Evolutionary conservation across 1,284 basidiomycete genomes (phyloP).

Genomic region (Farysia itapuensis): DNA sequence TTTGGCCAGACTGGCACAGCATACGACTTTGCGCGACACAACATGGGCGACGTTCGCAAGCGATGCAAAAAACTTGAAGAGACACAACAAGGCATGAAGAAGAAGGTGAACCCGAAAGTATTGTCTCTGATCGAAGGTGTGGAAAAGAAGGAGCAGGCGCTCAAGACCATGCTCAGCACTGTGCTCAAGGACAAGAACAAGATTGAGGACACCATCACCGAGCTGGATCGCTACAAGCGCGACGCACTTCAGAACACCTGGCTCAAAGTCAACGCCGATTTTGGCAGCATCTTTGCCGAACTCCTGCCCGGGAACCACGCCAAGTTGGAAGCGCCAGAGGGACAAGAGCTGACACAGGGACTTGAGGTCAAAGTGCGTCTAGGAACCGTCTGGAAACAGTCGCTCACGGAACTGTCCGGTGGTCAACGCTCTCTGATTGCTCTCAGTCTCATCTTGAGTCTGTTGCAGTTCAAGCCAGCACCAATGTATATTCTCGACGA

Average conservation of each 20-base stretch:
- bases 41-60: conserved; percentile 70
- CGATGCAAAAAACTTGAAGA: conserved; percentile 77
- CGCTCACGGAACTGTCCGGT: conserved; percentile 91
- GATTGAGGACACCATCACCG: conserved; percentile 90
- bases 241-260: conserved; percentile 92
- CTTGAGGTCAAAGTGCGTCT: conserved; percentile 95
- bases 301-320: conserved; percentile 95
- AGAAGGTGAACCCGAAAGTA: conserved; percentile 93
- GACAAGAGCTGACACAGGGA: conserved; percentile 87
- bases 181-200: conserved; percentile 93
- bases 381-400: conserved; percentile 95
- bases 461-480: conserved; percentile 98
- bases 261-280: conserved; percentile 89
- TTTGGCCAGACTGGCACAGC: conserved; percentile 81
- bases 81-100: conserved; percentile 82
- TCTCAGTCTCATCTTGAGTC: conserved; percentile 93
- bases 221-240: conserved; percentile 90
- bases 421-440: conserved; percentile 97
- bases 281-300: conserved; percentile 94
- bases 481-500: conserved; percentile 99
- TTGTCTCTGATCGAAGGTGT: conserved; percentile 97
- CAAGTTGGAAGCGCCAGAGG: conserved; percentile 89
- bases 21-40: conserved; percentile 79
- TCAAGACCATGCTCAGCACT: conserved; percentile 85
- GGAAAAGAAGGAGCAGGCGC: conserved; percentile 85